Percentiles rank a stretch among this genome's conserved stretches.
phyloP scores from a whole-genome alignment of 2,329 filamentous ascomycete genomes.

The Fusarium sp. region DNA sequence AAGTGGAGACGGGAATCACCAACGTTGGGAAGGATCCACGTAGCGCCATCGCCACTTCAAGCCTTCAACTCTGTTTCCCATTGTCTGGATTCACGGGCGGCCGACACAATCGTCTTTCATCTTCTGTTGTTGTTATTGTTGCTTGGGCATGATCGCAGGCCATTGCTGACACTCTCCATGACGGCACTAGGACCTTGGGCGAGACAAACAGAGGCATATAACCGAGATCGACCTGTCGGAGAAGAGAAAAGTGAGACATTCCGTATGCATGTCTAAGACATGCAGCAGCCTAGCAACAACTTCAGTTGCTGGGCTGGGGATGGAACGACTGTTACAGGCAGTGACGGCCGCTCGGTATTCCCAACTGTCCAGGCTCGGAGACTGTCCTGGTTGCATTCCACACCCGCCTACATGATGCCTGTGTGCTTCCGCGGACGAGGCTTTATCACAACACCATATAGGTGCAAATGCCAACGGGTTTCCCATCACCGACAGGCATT shows the following conservation, averaged over 20 bases:
- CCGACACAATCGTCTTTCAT: background rate
- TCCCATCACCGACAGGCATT: constrained; percentile 20
- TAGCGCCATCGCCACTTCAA: background rate
- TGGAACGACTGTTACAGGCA: constrained; percentile 16
- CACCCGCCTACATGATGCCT: constrained; percentile 13
- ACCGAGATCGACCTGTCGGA: constrained; percentile 52
- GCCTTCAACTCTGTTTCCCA: background rate
- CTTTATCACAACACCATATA: constrained; percentile 15
- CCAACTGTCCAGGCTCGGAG: background rate
- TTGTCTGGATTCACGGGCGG: background rate
- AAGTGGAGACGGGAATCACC: background rate
- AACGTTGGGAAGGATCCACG: constrained; percentile 11
- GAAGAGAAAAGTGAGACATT: constrained; percentile 52
- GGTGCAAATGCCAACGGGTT: constrained; percentile 15
- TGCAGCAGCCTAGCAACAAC: constrained; percentile 43
- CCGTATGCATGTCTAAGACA: constrained; percentile 51
- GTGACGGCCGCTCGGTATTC: constrained; percentile 5
- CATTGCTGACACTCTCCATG: constrained; percentile 24
- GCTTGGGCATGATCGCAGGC: background rate
- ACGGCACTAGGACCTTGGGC: constrained; percentile 23
- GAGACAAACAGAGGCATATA: constrained; percentile 36
- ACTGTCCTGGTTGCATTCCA: background rate
- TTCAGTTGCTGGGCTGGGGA: constrained; percentile 38
- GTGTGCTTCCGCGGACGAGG: constrained; percentile 1
- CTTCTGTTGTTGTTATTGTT: background rate